Evolutionary conservation across 164 flowering plant species (phyloP).

Genomic region (Piper betle): DNA sequence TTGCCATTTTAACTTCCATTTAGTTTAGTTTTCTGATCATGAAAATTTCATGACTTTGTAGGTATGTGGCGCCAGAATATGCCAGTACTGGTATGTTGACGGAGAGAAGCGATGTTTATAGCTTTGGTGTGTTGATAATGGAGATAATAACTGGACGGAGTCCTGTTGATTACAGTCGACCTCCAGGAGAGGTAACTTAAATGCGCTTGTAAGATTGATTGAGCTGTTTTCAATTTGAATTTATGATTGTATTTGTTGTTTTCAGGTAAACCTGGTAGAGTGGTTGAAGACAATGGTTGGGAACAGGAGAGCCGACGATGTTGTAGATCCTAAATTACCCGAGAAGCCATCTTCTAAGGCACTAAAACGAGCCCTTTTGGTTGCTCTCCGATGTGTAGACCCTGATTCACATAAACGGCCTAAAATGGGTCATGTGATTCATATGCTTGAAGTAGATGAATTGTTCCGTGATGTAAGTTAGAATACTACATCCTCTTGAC

Average conservation of each 20-base stretch:
- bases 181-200: conserved; percentile 56
- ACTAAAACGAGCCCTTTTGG: conserved; percentile 65
- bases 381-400: conserved; percentile 83
- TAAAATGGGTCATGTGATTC: conserved; percentile 93
- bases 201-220: background rate
- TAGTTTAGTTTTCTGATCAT: background rate
- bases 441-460: conserved; percentile 95
- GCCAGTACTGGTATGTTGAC: conserved; percentile 97
- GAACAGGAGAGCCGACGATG: conserved; percentile 56
- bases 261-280: conserved; percentile 84
- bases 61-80: conserved; percentile 97
- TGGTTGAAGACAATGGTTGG: conserved; percentile 86
- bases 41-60: conserved; percentile 13
- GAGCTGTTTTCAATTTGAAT: background rate
- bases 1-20: background rate
- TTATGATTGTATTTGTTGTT: conserved; percentile 1
- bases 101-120: conserved; percentile 86
- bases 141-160: conserved; percentile 83
- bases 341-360: conserved; percentile 76
- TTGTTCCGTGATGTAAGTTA: conserved; percentile 50
- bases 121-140: conserved; percentile 93
- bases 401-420: conserved; percentile 96
- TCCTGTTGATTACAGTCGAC: conserved; percentile 79
- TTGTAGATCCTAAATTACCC: conserved; percentile 82
- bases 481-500: background rate